Evolutionary conservation across 2,329 filamentous ascomycete species (phyloP).

Genomic region (Pyrenophora teres): DNA sequence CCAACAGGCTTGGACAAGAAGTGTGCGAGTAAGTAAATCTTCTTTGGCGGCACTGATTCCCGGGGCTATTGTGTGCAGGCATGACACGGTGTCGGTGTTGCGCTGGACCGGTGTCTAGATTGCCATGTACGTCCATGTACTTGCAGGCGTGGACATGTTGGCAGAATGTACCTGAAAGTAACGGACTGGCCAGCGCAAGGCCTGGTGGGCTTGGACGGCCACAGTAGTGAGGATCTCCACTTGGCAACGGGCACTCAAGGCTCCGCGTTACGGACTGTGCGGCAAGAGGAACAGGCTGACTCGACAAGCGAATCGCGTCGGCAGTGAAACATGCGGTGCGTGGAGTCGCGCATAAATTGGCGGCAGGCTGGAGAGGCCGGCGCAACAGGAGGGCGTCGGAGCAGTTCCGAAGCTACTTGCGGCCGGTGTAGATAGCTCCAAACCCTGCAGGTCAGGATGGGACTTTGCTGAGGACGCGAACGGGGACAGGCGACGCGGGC

Average conservation of each 20-base stretch:
- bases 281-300: conserved; percentile 18
- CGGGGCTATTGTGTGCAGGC: too few relatives aligned
- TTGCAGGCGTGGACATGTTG: neutral
- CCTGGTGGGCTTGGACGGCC: conserved; percentile 24
- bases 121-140: conserved; percentile 6
- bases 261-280: conserved; percentile 20
- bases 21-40: too few relatives aligned
- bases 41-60: neutral
- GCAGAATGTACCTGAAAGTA: conserved; percentile 24
- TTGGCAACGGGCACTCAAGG: conserved; percentile 33
- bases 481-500: conserved; percentile 2
- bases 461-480: neutral
- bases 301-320: conserved; percentile 19
- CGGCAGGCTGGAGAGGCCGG: conserved; percentile 10
- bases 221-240: conserved; percentile 32
- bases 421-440: conserved; percentile 9
- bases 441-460: neutral
- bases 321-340: conserved; percentile 25
- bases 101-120: neutral
- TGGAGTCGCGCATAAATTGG: conserved; percentile 15
- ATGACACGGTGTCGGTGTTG: neutral
- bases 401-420: conserved; percentile 5
- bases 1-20: conserved; percentile 7
- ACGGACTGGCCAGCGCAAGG: conserved; percentile 5
- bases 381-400: conserved; percentile 7